Conservation (phyloP, 2,329 filamentous ascomycete genomes). For the Seiridium unicorne region DNA sequence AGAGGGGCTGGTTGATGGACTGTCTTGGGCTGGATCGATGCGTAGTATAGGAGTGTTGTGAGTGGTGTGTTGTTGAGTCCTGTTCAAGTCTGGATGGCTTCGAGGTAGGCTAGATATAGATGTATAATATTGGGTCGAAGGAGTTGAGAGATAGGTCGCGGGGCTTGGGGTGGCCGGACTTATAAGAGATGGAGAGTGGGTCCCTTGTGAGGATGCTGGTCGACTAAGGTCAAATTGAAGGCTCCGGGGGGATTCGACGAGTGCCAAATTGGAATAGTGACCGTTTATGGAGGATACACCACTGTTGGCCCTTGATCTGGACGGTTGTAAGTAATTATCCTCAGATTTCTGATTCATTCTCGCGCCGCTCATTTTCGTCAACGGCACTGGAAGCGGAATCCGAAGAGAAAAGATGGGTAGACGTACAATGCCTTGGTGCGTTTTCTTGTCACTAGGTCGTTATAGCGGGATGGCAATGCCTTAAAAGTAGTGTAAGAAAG, state of each 20-base stretch:
- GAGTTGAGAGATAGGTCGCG: conserved; percentile 18
- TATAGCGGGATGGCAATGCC: conserved; percentile 4
- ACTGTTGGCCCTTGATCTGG: conserved; percentile 23
- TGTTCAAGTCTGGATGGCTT: conserved; percentile 10
- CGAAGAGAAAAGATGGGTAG: conserved; percentile 15
- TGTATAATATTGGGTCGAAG: conserved; percentile 21
- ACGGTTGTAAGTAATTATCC: conserved; percentile 24
- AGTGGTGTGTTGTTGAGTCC: conserved; percentile 14
- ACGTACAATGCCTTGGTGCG: conserved; percentile 14
- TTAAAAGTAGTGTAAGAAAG: neutral
- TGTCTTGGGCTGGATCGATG: conserved; percentile 31
- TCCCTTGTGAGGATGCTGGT: conserved; percentile 18
- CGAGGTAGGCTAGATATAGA: conserved; percentile 21
- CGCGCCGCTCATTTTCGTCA: conserved; percentile 20
- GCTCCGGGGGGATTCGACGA: conserved; percentile 18
- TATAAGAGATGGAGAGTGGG: conserved; percentile 24
- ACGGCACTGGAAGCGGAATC: neutral
- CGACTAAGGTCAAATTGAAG: conserved; percentile 16
- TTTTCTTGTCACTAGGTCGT: neutral
- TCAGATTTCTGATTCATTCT: conserved; percentile 16
- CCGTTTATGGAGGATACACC: conserved; percentile 19
- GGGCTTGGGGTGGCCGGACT: conserved; percentile 21
- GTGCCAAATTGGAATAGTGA: conserved; percentile 18
- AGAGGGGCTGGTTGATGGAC: conserved; percentile 18
- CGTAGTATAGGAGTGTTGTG: conserved; percentile 25